Evolutionary conservation across 78 protist genomes (phyloP).

Genomic region (Chrysochromulina parva): DNA sequence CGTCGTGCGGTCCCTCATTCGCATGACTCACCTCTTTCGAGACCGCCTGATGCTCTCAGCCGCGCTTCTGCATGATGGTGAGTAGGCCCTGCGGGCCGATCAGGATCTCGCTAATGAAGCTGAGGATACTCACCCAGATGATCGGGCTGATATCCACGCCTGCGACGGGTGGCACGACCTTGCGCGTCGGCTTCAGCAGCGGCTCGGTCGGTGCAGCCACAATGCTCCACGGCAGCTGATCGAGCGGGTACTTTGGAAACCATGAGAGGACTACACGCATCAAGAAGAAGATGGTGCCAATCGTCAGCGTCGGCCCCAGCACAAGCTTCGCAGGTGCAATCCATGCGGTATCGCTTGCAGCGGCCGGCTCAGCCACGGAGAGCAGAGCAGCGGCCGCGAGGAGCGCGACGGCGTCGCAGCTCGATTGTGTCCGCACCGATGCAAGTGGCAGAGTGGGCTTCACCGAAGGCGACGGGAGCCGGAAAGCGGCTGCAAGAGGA

Average conservation of each 20-base stretch:
- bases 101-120: background rate
- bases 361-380: background rate
- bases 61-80: background rate
- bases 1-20: too few species aligned
- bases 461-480: too few species aligned
- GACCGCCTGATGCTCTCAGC: too few species aligned
- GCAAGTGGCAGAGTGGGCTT: too few species aligned
- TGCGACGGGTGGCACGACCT: background rate
- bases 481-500: too few species aligned
- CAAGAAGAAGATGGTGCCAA: constrained; percentile 5
- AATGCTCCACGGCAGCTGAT: background rate
- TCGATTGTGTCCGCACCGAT: too few species aligned
- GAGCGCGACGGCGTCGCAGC: too few species aligned
- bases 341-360: background rate
- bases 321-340: background rate
- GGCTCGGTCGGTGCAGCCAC: constrained; percentile 25
- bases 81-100: constrained; percentile 30
- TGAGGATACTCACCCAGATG: background rate
- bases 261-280: constrained; percentile 7
- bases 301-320: background rate
- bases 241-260: background rate
- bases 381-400: too few species aligned
- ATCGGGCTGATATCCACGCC: constrained; percentile 17
- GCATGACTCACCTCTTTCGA: too few species aligned
- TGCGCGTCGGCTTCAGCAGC: background rate